Evolutionary conservation across 495 filamentous ascomycete genomes (phyloP).

Genomic region (Aspergillus bertholletiae): DNA sequence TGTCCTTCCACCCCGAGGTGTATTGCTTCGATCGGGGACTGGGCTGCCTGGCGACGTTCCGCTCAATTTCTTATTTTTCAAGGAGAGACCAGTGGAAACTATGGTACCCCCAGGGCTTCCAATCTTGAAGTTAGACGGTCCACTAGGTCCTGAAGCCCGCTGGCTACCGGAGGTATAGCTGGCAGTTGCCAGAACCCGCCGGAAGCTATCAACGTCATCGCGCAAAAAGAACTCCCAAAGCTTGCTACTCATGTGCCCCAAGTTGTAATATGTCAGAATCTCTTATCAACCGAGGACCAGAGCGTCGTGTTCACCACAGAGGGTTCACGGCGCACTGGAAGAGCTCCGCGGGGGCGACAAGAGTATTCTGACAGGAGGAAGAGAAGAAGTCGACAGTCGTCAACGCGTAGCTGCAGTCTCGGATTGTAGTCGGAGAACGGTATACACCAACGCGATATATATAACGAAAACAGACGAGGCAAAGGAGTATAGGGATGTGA

Average conservation of each 20-base stretch:
- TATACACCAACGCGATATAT: neutral
- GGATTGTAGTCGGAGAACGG: neutral
- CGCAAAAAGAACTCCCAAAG: conserved; percentile 95
- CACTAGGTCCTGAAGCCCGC: conserved; percentile 30
- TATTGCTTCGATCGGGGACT: conserved; percentile 20
- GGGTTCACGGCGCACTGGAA: conserved; percentile 85
- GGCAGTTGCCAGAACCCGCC: conserved; percentile 70
- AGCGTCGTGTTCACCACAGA: conserved; percentile 81
- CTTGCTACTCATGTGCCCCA: conserved; percentile 86
- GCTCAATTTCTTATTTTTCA: conserved; percentile 37
- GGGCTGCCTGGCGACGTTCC: conserved; percentile 29
- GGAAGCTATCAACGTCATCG: conserved; percentile 92
- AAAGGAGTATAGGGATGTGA: conserved; percentile 2
- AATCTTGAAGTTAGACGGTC: conserved; percentile 30
- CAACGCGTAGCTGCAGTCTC: conserved; percentile 11
- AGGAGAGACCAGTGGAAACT: conserved; percentile 42
- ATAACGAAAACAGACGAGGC: neutral
- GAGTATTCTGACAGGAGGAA: conserved; percentile 28
- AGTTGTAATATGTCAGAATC: conserved; percentile 39
- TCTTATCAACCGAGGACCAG: conserved; percentile 61
- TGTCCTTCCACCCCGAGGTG: conserved; percentile 13
- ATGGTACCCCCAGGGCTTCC: conserved; percentile 48
- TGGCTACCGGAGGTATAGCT: conserved; percentile 44
- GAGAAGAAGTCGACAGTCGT: conserved; percentile 9
- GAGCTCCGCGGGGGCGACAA: conserved; percentile 44